These are phyloP conservation scores for Panaeolus cyanescens DNA, from an alignment of 768 basidiomycete species.

Conservation along the genomic window DNA sequence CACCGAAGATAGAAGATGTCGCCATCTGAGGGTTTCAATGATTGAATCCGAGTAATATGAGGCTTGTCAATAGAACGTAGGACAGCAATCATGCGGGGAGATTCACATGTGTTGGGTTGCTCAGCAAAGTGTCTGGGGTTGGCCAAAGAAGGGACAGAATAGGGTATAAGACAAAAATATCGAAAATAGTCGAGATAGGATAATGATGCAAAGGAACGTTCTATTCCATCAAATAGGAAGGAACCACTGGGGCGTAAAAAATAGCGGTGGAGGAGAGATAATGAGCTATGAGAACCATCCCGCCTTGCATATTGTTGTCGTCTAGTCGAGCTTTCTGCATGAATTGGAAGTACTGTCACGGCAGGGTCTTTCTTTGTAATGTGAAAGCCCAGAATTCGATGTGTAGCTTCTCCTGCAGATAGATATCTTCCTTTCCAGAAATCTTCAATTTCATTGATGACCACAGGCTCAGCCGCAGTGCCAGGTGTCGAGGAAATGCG, in stretches of 20 bases:
- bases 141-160: neutral
- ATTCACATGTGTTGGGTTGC: neutral
- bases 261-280: conserved; percentile 21
- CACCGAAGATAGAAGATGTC: conserved; percentile 34
- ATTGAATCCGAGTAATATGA: conserved; percentile 25
- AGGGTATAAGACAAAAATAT: conserved; percentile 5
- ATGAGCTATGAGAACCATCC: conserved; percentile 5
- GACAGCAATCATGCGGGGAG: conserved; percentile 10
- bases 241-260: conserved; percentile 13
- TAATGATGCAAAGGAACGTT: neutral
- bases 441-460: conserved; percentile 35
- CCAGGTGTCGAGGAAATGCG: neutral
- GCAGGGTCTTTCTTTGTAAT: conserved; percentile 33
- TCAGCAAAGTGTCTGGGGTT: conserved; percentile 8
- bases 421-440: conserved; percentile 35
- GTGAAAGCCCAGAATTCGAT: conserved; percentile 37
- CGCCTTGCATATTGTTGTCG: conserved; percentile 24
- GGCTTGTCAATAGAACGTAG: neutral
- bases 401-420: conserved; percentile 34
- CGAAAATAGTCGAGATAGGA: conserved; percentile 9
- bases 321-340: conserved; percentile 16
- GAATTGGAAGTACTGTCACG: conserved; percentile 34
- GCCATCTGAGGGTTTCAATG: conserved; percentile 25
- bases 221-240: neutral
- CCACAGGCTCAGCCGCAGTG: neutral